A percentile compares a stretch with the other conserved stretches of the same genome.
Conservation (phyloP, 2,329 filamentous ascomycete species). For the Claviceps digitariae region DNA sequence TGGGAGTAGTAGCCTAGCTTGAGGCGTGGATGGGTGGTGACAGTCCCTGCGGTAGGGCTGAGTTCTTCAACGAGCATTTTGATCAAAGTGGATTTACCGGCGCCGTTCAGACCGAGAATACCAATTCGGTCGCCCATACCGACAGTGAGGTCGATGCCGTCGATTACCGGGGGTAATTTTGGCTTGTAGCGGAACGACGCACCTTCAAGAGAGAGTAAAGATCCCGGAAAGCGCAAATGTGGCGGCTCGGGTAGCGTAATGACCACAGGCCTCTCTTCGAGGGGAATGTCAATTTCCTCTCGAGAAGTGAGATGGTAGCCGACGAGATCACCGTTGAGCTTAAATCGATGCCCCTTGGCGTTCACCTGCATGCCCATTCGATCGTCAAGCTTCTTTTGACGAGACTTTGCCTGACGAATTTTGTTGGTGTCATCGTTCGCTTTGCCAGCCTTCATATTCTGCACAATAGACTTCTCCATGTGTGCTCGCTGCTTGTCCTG, state of each 20-base stretch:
- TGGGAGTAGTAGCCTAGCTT: constrained; percentile 69
- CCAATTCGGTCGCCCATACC: constrained; percentile 62
- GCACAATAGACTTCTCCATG: constrained; percentile 63
- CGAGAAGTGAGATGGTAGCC: constrained; percentile 48
- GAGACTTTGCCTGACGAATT: constrained; percentile 68
- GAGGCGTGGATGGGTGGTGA: constrained; percentile 54
- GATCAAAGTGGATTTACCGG: constrained; percentile 69
- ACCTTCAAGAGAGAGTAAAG: constrained; percentile 58
- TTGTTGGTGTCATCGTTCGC: constrained; percentile 74
- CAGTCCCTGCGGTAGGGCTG: constrained; percentile 44
- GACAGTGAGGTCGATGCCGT: constrained; percentile 53
- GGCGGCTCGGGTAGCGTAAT: constrained; percentile 48
- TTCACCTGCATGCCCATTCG: constrained; percentile 64
- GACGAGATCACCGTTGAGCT: constrained; percentile 59
- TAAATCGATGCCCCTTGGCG: constrained; percentile 61
- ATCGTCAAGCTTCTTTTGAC: constrained; percentile 75
- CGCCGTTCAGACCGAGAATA: constrained; percentile 66
- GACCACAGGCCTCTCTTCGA: constrained; percentile 43
- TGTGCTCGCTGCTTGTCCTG: constrained; percentile 71
- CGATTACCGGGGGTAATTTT: constrained; percentile 31
- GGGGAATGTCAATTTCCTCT: constrained; percentile 58
- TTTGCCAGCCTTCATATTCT: constrained; percentile 62
- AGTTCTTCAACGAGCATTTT: constrained; percentile 51
- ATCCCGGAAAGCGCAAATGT: constrained; percentile 61
- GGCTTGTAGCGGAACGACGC: constrained; percentile 49